Percentiles rank a stretch among this genome's conserved stretches.
These are phyloP conservation scores for Thecaphora frezii DNA, from an alignment of 1,284 basidiomycete genomes.

Conservation along the genomic window DNA sequence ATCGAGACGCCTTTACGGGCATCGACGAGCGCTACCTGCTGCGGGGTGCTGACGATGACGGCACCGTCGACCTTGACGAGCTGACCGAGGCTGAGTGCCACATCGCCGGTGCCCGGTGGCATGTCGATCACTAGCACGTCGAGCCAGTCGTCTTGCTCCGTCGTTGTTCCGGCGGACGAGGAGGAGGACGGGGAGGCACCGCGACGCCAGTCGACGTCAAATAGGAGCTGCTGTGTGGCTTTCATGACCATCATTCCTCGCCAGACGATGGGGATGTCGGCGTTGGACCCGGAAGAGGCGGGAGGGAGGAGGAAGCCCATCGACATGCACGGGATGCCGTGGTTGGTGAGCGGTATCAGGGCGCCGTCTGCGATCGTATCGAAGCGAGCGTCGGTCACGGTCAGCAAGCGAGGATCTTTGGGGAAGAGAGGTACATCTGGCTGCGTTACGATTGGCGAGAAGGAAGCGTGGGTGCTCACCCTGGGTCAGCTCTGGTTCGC, in stretches of 20 bases:
- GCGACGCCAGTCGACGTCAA: slow-evolving; percentile 87
- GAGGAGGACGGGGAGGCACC: slow-evolving; percentile 13
- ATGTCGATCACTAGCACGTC: slow-evolving; percentile 92
- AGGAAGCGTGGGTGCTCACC: background rate
- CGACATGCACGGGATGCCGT: slow-evolving; percentile 91
- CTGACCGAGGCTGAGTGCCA: slow-evolving; percentile 88
- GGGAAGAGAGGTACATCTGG: slow-evolving; percentile 2
- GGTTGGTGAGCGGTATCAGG: slow-evolving; percentile 81
- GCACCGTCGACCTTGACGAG: slow-evolving; percentile 65
- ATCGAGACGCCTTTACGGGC: slow-evolving; percentile 90
- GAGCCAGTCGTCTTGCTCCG: slow-evolving; percentile 58
- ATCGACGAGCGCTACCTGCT: slow-evolving; percentile 89
- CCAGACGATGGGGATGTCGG: slow-evolving; percentile 86
- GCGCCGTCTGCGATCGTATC: slow-evolving; percentile 66
- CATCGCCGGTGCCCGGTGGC: slow-evolving; percentile 96
- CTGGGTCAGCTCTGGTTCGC: slow-evolving; percentile 76
- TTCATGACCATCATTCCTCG: slow-evolving; percentile 98
- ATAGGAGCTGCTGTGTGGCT: slow-evolving; percentile 91
- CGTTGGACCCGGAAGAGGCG: slow-evolving; percentile 38
- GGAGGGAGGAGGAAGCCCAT: slow-evolving; percentile 75
- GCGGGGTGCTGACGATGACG: slow-evolving; percentile 81
- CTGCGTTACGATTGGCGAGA: too few species aligned
- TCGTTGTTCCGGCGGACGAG: slow-evolving; percentile 3
- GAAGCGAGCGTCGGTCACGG: slow-evolving; percentile 2
- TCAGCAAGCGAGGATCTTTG: background rate